Base-by-base conservation (phyloP, 345 rosid species). In the Eucalyptus pauciflora region DNA sequence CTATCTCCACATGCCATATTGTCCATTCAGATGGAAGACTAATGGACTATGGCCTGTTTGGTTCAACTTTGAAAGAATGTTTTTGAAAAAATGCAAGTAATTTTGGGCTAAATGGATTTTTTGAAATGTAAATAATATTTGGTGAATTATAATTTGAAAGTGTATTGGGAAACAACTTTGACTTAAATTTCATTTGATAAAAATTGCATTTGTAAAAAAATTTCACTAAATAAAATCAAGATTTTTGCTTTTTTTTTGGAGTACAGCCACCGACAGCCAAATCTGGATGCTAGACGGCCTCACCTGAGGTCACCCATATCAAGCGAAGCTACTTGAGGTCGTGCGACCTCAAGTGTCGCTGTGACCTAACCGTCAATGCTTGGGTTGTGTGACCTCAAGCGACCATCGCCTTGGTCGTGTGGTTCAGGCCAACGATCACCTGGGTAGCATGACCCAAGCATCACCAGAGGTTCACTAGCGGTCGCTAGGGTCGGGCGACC, bases 221-320 rank as follows among this genome's bases (percentile, higher is more conserved):
- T 18, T 52, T 52, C 58, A 52, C 25, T 20, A 52, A 52, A 52
- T 52, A 0, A 52, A 52, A 52, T 18, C 24, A 1, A 52, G 25
- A 18, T 20, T 52, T 18, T 18, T 52, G 58, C 10, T 18, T 17
- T 50, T 50, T 50, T 52, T 18, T 52, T 18, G 2, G 10, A 52
- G 25, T 52, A 52, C 2, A 52, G 1, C 58, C 25, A 52, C 0
- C 5, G 10, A 2, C 0, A 2, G 10, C 4, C 0, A 0, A 2
- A 52, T 52, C 0, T 20, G 0, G 24, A 2, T 52, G 0, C 25
- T 3, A 7, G 2, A 52, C 0, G 5, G 10, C 25, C 58, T 52
- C 25, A 0, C 58, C 0, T 52, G 1, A 52, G 56, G 58, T 52
- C 24, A 52, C 1, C 58, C 58, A 52, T 18, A 52, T 52, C 0